These are phyloP conservation scores for Rhododendron ferrugineum DNA, from an alignment of 148 eudicot species.

Conservation along the genomic window DNA sequence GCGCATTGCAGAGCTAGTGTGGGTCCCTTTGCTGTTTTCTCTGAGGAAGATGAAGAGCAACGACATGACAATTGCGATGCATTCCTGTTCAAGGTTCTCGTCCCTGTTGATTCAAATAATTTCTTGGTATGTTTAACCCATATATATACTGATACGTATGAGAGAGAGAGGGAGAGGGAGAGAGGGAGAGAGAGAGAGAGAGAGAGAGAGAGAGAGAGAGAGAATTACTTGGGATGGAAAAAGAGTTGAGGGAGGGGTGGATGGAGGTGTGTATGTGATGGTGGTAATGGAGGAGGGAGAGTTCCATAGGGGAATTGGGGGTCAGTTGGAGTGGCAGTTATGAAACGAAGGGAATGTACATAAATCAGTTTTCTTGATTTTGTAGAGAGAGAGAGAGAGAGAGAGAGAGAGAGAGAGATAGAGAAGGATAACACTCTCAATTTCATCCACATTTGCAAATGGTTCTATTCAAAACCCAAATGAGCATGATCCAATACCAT, in stretches of 20 bases:
- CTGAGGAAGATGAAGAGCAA: slow-evolving; percentile 31
- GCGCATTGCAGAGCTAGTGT: slow-evolving; percentile 8
- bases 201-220: slow-evolving; percentile 1
- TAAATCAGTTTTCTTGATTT: background rate
- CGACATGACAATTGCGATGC: slow-evolving; percentile 17
- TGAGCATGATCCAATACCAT: background rate
- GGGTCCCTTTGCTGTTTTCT: background rate
- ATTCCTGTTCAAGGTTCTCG: slow-evolving; percentile 11
- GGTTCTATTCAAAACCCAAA: background rate
- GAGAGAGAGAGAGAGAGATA: background rate
- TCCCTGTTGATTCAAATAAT: slow-evolving; percentile 17
- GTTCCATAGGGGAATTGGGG: slow-evolving; percentile 23
- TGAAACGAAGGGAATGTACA: background rate
- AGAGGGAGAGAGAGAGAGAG: background rate
- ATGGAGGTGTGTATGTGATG: slow-evolving; percentile 23
- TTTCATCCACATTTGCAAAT: slow-evolving; percentile 21
- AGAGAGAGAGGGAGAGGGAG: background rate
- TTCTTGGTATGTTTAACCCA: background rate
- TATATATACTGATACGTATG: background rate
- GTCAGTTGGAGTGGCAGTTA: background rate
- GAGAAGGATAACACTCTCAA: slow-evolving; percentile 19
- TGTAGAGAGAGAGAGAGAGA: background rate
- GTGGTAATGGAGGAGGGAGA: slow-evolving; percentile 24
- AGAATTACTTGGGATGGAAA: slow-evolving; percentile 10
- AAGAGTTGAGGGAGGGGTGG: slow-evolving; percentile 20